Percentiles rank a stretch among this genome's conserved stretches.
phyloP scores from a whole-genome alignment of 495 filamentous ascomycete genomes.

The Stereocaulon alpinum region DNA sequence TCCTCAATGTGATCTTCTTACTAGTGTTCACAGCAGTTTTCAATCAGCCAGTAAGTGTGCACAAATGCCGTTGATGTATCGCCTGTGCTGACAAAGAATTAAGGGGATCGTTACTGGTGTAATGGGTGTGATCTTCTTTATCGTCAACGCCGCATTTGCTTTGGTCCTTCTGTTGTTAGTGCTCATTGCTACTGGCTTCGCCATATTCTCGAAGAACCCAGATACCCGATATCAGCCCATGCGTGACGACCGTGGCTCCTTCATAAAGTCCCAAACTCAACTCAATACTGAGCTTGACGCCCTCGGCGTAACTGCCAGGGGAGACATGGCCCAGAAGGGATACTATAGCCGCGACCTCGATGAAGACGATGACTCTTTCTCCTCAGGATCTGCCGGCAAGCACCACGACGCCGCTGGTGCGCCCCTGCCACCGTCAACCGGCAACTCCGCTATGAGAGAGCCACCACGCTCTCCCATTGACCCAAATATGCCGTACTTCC shows the following conservation, averaged over 20 bases:
- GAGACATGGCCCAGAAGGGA: slow-evolving; percentile 60
- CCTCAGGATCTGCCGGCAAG: slow-evolving; percentile 30
- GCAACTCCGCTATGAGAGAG: slow-evolving; percentile 27
- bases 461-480: slow-evolving; percentile 51
- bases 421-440: slow-evolving; percentile 33
- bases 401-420: slow-evolving; percentile 26
- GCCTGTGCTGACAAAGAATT: neutral
- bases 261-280: slow-evolving; percentile 95
- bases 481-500: slow-evolving; percentile 53
- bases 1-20: slow-evolving; percentile 80
- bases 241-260: slow-evolving; percentile 90
- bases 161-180: slow-evolving; percentile 81
- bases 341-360: slow-evolving; percentile 61
- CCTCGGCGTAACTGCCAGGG: slow-evolving; percentile 82
- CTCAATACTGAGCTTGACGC: slow-evolving; percentile 87
- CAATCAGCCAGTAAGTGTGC: slow-evolving; percentile 59
- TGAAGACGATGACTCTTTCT: slow-evolving; percentile 65
- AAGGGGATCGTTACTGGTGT: slow-evolving; percentile 75
- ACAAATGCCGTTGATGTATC: neutral
- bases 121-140: slow-evolving; percentile 89
- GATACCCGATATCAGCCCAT: slow-evolving; percentile 94
- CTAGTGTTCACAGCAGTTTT: slow-evolving; percentile 77
- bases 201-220: slow-evolving; percentile 87
- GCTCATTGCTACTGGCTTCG: slow-evolving; percentile 70
- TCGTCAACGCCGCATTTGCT: slow-evolving; percentile 80